Conservation (phyloP, 805 yeast species). For the Saccharomyces kudriavzevii region DNA sequence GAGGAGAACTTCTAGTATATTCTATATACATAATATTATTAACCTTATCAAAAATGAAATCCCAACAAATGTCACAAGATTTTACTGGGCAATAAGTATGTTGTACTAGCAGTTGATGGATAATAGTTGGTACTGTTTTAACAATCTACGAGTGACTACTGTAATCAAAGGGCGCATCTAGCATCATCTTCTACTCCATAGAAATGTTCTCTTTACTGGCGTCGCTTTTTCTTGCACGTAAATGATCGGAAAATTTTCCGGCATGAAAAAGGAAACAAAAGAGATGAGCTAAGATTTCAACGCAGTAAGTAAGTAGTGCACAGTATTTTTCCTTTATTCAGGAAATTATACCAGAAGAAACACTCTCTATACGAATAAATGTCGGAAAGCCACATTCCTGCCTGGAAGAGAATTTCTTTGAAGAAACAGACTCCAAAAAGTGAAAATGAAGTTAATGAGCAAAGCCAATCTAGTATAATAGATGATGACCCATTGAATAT, state of each 20-base stretch:
- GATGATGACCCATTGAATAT: constrained; percentile 29
- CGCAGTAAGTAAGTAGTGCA: background rate
- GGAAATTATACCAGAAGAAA: background rate
- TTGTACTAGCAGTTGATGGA: no score
- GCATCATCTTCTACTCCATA: no score
- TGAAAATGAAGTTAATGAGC: constrained; percentile 3
- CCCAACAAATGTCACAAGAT: no score
- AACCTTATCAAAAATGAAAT: no score
- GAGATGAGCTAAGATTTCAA: background rate
- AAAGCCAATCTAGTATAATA: constrained; percentile 4
- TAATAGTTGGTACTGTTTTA: no score
- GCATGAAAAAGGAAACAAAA: background rate
- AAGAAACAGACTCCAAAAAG: constrained; percentile 6
- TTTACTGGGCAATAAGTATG: no score
- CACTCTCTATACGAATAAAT: constrained; percentile 1
- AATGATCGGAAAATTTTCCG: background rate
- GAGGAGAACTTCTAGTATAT: no score
- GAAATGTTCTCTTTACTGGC: background rate
- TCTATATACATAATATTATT: no score
- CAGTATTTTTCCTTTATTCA: background rate
- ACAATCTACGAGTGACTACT: no score
- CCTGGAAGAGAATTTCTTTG: constrained; percentile 30
- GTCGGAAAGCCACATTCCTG: constrained; percentile 26
- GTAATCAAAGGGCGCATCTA: no score
- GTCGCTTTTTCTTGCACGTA: background rate